Percentiles rank a stretch among this genome's conserved stretches.
Evolutionary conservation across 306 rosid genomes (phyloP).

Genomic region (Begonia loranthoides): DNA sequence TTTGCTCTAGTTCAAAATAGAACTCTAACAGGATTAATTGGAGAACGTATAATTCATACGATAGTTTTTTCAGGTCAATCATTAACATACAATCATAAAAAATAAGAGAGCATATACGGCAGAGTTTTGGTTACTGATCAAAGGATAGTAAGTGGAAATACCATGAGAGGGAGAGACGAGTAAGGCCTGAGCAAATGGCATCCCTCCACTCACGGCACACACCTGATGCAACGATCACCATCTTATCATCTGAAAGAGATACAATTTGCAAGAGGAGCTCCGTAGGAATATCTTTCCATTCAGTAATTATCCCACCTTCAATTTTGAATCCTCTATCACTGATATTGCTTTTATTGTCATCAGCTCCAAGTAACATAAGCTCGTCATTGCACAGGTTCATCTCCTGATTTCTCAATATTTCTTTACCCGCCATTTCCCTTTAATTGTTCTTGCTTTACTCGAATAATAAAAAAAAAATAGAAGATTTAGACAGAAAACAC

Average conservation of each 20-base stretch:
- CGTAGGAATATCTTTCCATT: constrained; percentile 94
- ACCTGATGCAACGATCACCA: constrained; percentile 57
- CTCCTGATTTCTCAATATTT: constrained; percentile 39
- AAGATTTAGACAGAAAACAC: too few species aligned
- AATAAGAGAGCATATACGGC: too few species aligned
- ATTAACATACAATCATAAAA: too few species aligned
- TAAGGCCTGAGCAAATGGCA: constrained; percentile 56
- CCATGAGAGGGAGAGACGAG: constrained; percentile 83
- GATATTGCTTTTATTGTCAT: constrained; percentile 9
- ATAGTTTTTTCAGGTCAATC: too few species aligned
- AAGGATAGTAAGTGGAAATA: constrained; percentile 7
- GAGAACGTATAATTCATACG: too few species aligned
- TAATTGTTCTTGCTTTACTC: too few species aligned
- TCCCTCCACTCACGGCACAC: constrained; percentile 99
- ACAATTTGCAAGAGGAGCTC: constrained; percentile 83
- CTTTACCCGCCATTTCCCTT: constrained; percentile 24
- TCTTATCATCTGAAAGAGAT: constrained; percentile 57
- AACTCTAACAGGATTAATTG: too few species aligned
- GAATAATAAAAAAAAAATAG: too few species aligned
- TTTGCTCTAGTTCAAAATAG: too few species aligned
- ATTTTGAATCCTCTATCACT: constrained; percentile 32
- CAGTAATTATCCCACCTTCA: constrained; percentile 42
- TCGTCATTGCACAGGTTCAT: constrained; percentile 69
- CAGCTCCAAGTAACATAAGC: constrained; percentile 51
- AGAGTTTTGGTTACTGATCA: too few species aligned